Percentiles rank a stretch among this genome's conserved stretches.
Conservation (phyloP, 2,329 filamentous ascomycete species). For the Trichoderma afroharzianum region DNA sequence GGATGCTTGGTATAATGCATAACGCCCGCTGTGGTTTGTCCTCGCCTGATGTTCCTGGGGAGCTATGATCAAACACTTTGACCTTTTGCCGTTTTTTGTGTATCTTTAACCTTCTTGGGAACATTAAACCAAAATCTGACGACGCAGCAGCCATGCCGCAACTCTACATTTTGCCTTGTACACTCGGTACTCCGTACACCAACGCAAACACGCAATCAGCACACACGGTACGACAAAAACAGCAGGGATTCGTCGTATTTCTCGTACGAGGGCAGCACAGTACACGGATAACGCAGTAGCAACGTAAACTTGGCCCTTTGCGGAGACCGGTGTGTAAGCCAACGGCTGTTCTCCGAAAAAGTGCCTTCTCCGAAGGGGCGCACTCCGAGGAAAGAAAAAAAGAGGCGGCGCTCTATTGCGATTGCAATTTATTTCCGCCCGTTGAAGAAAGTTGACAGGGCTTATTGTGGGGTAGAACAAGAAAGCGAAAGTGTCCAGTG, state of each 20-base stretch:
- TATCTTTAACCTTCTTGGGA: neutral
- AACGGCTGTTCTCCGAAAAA: neutral
- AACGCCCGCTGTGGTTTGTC: neutral
- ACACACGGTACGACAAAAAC: neutral
- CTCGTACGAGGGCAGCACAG: neutral
- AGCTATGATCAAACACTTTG: neutral
- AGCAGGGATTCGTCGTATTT: neutral
- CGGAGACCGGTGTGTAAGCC: neutral
- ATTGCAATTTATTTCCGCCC: neutral
- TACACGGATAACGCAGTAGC: neutral
- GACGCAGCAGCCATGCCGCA: neutral
- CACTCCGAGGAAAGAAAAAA: neutral
- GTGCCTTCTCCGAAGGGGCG: neutral
- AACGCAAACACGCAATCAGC: neutral
- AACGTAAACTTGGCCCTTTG: neutral
- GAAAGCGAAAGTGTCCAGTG: neutral
- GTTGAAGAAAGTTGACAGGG: neutral
- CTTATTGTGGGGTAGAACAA: neutral
- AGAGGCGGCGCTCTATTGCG: neutral
- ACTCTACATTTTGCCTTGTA: neutral
- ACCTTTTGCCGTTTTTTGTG: neutral
- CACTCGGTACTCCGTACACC: neutral
- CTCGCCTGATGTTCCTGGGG: neutral
- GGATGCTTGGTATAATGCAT: neutral
- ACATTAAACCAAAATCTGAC: constrained; percentile 1